These are phyloP conservation scores for Fragaria ananassa DNA, from an alignment of 306 rosid species.

Conservation along the genomic window DNA sequence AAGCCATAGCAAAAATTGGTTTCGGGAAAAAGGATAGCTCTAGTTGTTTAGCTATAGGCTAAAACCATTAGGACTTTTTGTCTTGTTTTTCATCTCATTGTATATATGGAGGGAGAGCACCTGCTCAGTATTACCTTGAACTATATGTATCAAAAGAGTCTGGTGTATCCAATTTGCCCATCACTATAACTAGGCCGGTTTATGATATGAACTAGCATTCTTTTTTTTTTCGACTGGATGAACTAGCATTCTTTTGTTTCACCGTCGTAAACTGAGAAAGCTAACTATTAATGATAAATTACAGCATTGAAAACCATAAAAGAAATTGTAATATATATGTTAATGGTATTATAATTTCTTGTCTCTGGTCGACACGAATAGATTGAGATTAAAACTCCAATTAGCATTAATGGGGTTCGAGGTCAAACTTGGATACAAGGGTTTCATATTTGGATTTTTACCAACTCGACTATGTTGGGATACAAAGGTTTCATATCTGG, in stretches of 20 bases:
- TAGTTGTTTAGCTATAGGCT: constrained; percentile 13
- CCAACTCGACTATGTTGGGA: no score
- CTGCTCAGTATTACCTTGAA: not conserved
- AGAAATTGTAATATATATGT: no score
- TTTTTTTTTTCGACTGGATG: not conserved
- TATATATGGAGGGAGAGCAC: constrained; percentile 10
- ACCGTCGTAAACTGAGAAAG: not conserved
- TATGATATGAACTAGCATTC: not conserved
- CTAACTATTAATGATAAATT: not conserved
- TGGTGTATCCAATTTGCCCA: not conserved
- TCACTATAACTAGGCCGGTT: not conserved
- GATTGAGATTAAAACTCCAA: no score
- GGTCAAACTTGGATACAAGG: no score
- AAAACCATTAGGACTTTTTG: not conserved
- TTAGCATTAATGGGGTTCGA: no score
- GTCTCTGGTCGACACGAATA: no score
- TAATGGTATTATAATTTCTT: no score
- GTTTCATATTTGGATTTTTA: no score
- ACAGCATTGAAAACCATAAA: no score
- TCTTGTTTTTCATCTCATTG: constrained; percentile 14
- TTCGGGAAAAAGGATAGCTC: constrained; percentile 7
- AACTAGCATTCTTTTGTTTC: not conserved
- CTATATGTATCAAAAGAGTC: constrained; percentile 1
- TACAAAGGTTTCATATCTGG: no score
- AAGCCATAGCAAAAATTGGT: constrained; percentile 34